Evolutionary conservation across 202 grass and related monocot genomes (phyloP), one percentile per base, ranked within the genome.

Genomic region (Carex arenaria): DNA sequence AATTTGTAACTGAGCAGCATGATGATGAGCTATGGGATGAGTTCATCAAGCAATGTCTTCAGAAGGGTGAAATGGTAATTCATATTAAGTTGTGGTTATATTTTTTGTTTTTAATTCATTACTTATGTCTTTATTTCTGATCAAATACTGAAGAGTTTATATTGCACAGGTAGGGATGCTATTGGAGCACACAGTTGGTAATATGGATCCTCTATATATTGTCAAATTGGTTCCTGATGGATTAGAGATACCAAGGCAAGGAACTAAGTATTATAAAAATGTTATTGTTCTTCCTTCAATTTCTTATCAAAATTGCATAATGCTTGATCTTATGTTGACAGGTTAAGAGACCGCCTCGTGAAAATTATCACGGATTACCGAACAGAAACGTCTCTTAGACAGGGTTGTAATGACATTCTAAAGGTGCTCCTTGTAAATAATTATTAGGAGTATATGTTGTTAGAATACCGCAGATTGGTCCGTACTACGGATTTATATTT

Each of bases 11-110:
- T 3, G 90, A 93, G 40, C 96, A 99, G 78, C 88, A 92, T 85
- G 96, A 98, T 83, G 93, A 98, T 80, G 96, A 98, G 68, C 73
- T 98, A 28, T 99, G 96, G 96, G 91, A 99, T 38, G 96, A 99
- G 83, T 80, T 99, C 62, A 95, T 94, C 79, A 93, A 78, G 60
- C 93, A 94, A 56, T 99, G 96, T 70, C 93, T 99, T 57, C 85
- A 87, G 77, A 93, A 95, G 72, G 92, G 92, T 76, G 93, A 99
- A 89, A 99, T 99, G 96, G 96, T 99, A 88, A 9, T 38, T 64
- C 32, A 56, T 65, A 30, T 66, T 10, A 47, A 59, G 76, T 10
- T 49, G 45, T 49, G 45, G 10, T 26, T 71, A 11, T 80, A 40
- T 64, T 84, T 87, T 80, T 81, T 62, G 23, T 53, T 82, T 54